phyloP scores from a whole-genome alignment of 1,284 basidiomycete species.

The Tetrapyrgos nigripes region DNA sequence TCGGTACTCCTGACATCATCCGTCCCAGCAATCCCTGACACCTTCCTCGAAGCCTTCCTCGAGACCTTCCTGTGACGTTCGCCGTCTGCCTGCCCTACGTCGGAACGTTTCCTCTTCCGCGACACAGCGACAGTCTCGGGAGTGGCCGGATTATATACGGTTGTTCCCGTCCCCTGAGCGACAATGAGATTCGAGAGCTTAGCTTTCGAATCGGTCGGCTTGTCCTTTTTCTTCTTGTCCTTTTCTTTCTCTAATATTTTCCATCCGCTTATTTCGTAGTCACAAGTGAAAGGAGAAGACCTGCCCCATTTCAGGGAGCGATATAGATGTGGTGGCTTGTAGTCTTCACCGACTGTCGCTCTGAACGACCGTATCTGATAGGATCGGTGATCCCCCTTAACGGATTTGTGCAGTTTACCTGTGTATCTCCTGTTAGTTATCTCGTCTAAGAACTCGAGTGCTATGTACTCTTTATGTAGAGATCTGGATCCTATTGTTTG shows the following conservation, averaged over 20 bases:
- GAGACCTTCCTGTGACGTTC: too few species aligned
- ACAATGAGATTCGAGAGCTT: too few species aligned
- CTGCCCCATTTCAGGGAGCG: conserved; percentile 20
- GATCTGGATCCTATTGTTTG: conserved; percentile 26
- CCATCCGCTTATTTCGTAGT: not conserved
- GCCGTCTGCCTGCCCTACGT: too few species aligned
- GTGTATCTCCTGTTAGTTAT: conserved; percentile 33
- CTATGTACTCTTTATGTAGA: conserved; percentile 38
- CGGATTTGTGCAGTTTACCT: conserved; percentile 21
- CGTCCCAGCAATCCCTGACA: too few species aligned
- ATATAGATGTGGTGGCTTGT: conserved; percentile 22
- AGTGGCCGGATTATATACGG: too few species aligned
- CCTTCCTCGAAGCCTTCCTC: too few species aligned
- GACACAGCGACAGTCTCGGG: too few species aligned
- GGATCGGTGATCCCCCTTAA: conserved; percentile 22
- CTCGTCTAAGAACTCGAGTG: conserved; percentile 39
- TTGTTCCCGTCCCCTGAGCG: too few species aligned
- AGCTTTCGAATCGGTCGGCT: too few species aligned
- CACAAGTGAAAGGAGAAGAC: not conserved
- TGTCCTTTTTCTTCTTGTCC: too few species aligned
- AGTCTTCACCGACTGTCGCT: conserved; percentile 15
- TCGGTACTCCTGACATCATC: too few species aligned
- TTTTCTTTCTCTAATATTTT: not conserved
- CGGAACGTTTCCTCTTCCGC: too few species aligned
- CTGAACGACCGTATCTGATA: conserved; percentile 24